phyloP scores from a whole-genome alignment of 805 yeast species.

The Alloascoidea hylecoeti region DNA sequence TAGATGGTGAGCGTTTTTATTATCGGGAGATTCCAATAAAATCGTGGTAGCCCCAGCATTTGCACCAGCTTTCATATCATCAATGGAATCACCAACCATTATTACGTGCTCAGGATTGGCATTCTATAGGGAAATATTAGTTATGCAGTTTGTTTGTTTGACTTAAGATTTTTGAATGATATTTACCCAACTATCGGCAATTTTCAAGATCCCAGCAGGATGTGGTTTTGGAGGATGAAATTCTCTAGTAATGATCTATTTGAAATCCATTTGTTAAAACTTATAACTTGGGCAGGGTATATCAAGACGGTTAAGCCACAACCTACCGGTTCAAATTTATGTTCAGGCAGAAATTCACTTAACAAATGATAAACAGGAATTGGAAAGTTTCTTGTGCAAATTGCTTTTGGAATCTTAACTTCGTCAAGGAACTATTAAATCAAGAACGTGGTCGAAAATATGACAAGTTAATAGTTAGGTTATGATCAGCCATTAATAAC shows the following conservation, averaged over 20 bases:
- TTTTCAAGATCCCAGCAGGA: conserved; percentile 46
- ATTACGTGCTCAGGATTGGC: conserved; percentile 29
- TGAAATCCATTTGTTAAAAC: conserved; percentile 26
- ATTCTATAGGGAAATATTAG: too few species aligned
- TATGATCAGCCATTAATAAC: too few species aligned
- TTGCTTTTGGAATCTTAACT: conserved; percentile 28
- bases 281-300: too few species aligned
- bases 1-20: conserved; percentile 25
- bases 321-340: conserved; percentile 27
- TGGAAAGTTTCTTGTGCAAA: conserved; percentile 48
- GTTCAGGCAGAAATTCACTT: conserved; percentile 24
- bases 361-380: conserved; percentile 41
- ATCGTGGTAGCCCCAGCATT: conserved; percentile 50
- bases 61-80: conserved; percentile 52
- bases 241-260: conserved; percentile 37
- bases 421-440: conserved; percentile 12
- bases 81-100: conserved; percentile 67
- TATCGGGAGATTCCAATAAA: conserved; percentile 36
- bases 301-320: too few species aligned
- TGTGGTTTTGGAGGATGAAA: conserved; percentile 59
- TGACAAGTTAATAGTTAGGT: conserved; percentile 4
- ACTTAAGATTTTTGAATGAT: background rate
- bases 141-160: background rate
- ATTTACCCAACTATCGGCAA: conserved; percentile 30
- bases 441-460: conserved; percentile 10